Percentiles rank a stretch among this genome's conserved stretches.
Conservation (phyloP, 1,139 yeast species). For the Yamadazyma triangularis region DNA sequence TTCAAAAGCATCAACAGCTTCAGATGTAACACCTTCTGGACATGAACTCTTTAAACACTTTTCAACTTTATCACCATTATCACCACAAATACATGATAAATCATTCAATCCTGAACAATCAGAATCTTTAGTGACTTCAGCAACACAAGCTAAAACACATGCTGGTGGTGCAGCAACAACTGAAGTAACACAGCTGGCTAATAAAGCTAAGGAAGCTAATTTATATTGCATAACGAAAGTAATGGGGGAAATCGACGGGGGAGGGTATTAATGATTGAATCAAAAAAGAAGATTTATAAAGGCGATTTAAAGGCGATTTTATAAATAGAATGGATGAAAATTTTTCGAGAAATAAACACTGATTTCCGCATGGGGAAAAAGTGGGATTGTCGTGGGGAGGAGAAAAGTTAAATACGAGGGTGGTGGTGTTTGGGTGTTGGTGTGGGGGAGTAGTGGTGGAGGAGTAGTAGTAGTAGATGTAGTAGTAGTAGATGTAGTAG, state of each 20-base stretch:
- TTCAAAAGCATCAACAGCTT: constrained; percentile 57
- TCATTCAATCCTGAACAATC: constrained; percentile 57
- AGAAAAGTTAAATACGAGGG: no score
- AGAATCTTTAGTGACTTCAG: constrained; percentile 57
- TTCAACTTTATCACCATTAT: constrained; percentile 46
- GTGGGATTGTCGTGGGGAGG: constrained; percentile 1
- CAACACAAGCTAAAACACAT: constrained; percentile 83
- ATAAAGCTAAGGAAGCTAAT: constrained; percentile 15
- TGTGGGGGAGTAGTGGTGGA: no score
- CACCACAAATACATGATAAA: constrained; percentile 60
- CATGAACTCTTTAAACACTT: constrained; percentile 61
- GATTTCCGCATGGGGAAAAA: background rate
- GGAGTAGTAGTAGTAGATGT: no score
- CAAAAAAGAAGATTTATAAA: no score
- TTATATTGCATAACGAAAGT: constrained; percentile 8
- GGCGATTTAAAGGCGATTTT: no score
- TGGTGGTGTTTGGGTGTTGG: no score
- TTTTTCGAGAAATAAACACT: constrained; percentile 2
- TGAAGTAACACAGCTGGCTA: constrained; percentile 47
- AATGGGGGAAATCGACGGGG: background rate
- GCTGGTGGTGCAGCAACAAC: constrained; percentile 82
- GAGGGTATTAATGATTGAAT: background rate
- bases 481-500: no score
- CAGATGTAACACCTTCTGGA: constrained; percentile 54
- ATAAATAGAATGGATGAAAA: no score